Conservation (phyloP, 140 eudicot genomes). For the Senecio squalidus region DNA sequence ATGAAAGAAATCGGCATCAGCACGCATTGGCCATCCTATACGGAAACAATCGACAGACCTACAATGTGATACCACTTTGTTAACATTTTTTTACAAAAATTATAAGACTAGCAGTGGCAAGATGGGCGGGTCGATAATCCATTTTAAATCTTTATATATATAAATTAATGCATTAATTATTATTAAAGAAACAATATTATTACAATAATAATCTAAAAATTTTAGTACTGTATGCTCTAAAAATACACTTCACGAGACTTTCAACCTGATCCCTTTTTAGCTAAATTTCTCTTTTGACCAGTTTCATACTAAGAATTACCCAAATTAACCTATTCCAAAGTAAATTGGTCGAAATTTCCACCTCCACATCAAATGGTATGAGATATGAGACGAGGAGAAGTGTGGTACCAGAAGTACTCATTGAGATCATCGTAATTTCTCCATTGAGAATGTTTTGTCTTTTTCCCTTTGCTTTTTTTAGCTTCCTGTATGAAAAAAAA, state of each 20-base stretch:
- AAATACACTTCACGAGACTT: no score
- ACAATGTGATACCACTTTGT: conserved; percentile 21
- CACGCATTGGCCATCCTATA: conserved; percentile 97
- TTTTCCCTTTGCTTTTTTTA: conserved; percentile 67
- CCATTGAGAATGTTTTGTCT: conserved; percentile 85
- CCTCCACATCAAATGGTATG: neutral
- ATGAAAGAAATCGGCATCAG: conserved; percentile 86
- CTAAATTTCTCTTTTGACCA: neutral
- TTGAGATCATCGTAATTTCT: conserved; percentile 96
- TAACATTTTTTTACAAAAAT: conserved; percentile 54
- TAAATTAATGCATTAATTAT: no score
- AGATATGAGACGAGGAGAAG: neutral
- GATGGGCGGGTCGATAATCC: no score
- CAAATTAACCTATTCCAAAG: no score
- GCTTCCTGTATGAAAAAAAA: conserved; percentile 56
- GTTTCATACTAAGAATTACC: no score
- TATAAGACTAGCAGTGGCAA: no score
- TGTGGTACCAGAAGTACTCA: conserved; percentile 80
- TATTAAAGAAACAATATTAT: no score
- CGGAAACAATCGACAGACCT: conserved; percentile 91
- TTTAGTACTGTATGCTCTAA: no score
- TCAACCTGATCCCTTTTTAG: no score
- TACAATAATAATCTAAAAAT: no score
- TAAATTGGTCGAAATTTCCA: neutral
- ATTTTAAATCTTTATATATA: no score